phyloP scores from a whole-genome alignment of 805 yeast genomes.

The Lipomyces chichibuensis region DNA sequence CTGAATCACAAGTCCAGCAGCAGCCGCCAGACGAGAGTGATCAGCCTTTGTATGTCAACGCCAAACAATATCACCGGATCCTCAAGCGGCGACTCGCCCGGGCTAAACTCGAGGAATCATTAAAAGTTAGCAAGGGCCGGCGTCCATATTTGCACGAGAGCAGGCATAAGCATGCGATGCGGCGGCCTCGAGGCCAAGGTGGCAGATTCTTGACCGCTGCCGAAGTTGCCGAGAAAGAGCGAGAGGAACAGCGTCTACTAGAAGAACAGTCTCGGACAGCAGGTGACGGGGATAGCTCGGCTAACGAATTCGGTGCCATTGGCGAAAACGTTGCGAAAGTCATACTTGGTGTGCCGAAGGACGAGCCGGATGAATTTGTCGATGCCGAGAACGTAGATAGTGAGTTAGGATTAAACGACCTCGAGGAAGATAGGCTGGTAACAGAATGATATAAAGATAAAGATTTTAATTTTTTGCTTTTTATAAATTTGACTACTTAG shows the following conservation, averaged over 20 bases:
- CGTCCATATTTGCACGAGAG: slow-evolving; percentile 95
- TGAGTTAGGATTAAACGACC: neutral
- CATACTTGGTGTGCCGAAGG: neutral
- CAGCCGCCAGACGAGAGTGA: slow-evolving; percentile 49
- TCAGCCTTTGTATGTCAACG: slow-evolving; percentile 96
- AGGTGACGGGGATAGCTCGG: neutral
- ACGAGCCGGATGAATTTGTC: neutral
- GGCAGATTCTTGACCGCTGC: slow-evolving; percentile 97
- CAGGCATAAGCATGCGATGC: slow-evolving; percentile 98
- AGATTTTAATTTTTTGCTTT: neutral
- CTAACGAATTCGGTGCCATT: neutral
- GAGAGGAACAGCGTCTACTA: slow-evolving; percentile 40
- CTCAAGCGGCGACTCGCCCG: slow-evolving; percentile 90
- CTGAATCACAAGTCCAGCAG: slow-evolving; percentile 9
- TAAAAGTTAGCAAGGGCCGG: slow-evolving; percentile 64
- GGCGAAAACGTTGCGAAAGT: neutral
- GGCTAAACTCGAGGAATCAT: slow-evolving; percentile 85
- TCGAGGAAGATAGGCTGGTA: neutral
- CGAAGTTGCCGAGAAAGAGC: slow-evolving; percentile 63
- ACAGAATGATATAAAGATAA: neutral
- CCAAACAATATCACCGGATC: slow-evolving; percentile 95
- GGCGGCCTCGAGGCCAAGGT: slow-evolving; percentile 98
- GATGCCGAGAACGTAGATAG: neutral
- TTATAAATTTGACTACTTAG: neutral
- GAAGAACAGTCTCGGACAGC: neutral